phyloP scores from a whole-genome alignment of 2,329 filamentous ascomycete genomes.

The Phyllachora maydis region DNA sequence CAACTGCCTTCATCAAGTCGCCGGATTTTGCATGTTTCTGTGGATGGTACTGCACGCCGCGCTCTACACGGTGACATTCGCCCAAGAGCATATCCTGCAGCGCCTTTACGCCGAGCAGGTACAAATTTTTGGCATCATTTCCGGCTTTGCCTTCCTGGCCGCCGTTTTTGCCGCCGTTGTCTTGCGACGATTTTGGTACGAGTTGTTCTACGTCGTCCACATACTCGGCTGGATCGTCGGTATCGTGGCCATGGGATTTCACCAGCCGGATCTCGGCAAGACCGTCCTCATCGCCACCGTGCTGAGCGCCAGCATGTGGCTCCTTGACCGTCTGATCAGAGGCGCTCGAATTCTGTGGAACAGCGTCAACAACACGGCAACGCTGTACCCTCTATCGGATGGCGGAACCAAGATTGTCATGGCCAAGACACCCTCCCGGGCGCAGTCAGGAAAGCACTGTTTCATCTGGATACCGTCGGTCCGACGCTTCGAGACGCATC shows the following conservation, averaged over 20 bases:
- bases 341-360: conserved; percentile 19
- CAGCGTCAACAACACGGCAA: conserved; percentile 27
- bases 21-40: conserved; percentile 25
- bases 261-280: conserved; percentile 23
- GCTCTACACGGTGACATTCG: conserved; percentile 20
- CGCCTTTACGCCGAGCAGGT: conserved; percentile 12
- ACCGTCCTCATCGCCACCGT: conserved; percentile 20
- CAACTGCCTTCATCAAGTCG: conserved; percentile 32
- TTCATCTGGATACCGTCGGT: conserved; percentile 43
- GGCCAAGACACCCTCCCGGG: conserved; percentile 22
- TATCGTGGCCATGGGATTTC: conserved; percentile 25
- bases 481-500: conserved; percentile 35
- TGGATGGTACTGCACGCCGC: conserved; percentile 22
- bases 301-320: conserved; percentile 24
- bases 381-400: conserved; percentile 28
- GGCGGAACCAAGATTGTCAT: conserved; percentile 33
- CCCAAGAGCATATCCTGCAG: conserved; percentile 6
- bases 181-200: conserved; percentile 27
- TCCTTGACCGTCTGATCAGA: conserved; percentile 26
- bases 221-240: conserved; percentile 24
- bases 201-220: conserved; percentile 33
- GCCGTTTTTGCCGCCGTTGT: conserved; percentile 20
- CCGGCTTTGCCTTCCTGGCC: conserved; percentile 22
- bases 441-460: conserved; percentile 35
- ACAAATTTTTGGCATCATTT: conserved; percentile 25